These are phyloP conservation scores for Ceratocystiopsis brevicomis DNA, from an alignment of 2,329 filamentous ascomycete genomes.

Conservation along the genomic window DNA sequence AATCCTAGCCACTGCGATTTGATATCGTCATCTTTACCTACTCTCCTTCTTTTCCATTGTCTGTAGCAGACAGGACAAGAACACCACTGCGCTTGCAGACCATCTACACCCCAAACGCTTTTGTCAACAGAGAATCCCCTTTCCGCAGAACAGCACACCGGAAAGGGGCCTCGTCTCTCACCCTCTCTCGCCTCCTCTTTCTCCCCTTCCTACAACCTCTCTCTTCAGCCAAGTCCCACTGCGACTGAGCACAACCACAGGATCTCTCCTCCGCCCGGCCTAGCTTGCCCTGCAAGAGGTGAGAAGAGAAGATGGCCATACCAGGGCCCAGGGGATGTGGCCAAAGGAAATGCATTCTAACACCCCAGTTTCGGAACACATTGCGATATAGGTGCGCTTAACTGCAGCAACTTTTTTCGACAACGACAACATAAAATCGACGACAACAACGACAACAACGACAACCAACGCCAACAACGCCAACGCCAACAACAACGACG, in stretches of 20 bases:
- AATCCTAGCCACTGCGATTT: too few species aligned
- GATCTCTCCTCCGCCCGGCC: slow-evolving; percentile 41
- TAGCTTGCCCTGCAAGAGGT: slow-evolving; percentile 78
- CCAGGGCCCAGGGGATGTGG: background rate
- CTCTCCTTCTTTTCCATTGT: background rate
- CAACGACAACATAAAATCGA: slow-evolving; percentile 7
- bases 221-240: slow-evolving; percentile 18
- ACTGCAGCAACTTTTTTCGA: slow-evolving; percentile 26
- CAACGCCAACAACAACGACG: slow-evolving; percentile 5
- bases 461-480: slow-evolving; percentile 6
- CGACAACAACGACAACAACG: slow-evolving; percentile 3
- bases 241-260: slow-evolving; percentile 30
- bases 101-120: background rate
- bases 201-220: slow-evolving; percentile 1
- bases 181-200: background rate
- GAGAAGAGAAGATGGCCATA: too few species aligned
- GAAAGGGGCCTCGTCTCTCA: background rate
- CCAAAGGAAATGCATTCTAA: background rate
- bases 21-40: background rate
- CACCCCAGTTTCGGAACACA: slow-evolving; percentile 14
- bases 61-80: too few species aligned
- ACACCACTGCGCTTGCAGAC: too few species aligned
- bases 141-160: background rate
- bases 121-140: background rate
- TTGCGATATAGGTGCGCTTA: slow-evolving; percentile 25